Evolutionary conservation across 2,329 filamentous ascomycete genomes (phyloP), one percentile per base, ranked within the genome.

Genomic region (Diaporthe batatas): DNA sequence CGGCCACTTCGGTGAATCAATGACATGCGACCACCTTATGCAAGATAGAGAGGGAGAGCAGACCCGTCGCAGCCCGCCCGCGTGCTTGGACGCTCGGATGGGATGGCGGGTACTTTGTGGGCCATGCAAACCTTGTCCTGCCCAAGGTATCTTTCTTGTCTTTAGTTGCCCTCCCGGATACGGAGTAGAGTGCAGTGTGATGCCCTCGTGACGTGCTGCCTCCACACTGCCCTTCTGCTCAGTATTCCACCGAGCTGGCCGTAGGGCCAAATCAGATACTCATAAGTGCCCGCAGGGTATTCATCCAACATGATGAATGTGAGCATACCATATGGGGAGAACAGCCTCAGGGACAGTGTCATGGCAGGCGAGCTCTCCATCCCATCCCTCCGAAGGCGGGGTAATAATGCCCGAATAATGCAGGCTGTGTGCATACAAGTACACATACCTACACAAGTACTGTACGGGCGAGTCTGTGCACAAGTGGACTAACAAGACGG

Each of bases 21-120:
- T 53, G 62, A 67, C 62, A 53, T 67, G 62, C 62, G 62, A 25
- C 47, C 47, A 67, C 44, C 53, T 67, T 67, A 67, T 67, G 62
- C 62, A 53, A 25, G 47, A 67, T 39, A 51, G 44, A 34, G 47
- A 53, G 47, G 47, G 29, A 53, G 44, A n/a, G 16, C 21, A 7
- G 18, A 51, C 29, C 29, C 39, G n/a, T n/a, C n/a, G n/a, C n/a
- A n/a, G n/a, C n/a, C n/a, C n/a, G n/a, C n/a, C n/a, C 39, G 11
- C 32, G 47, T 53, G 47, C 62, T 25, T 67, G 62, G 62, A 53
- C 62, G 47, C 32, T 67, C 34, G n/a, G n/a, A n/a, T n/a, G n/a
- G 62, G 47, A 67, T 6, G 47, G 32, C 14, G 12, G 62, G 62
- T 67, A 67, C 62, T 32, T 53, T 8, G 32, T 29, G n/a, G 6